Evolutionary conservation across 129 eudicot species (phyloP), one percentile per base, ranked within the genome.

Genomic region (Tagetes patula): DNA sequence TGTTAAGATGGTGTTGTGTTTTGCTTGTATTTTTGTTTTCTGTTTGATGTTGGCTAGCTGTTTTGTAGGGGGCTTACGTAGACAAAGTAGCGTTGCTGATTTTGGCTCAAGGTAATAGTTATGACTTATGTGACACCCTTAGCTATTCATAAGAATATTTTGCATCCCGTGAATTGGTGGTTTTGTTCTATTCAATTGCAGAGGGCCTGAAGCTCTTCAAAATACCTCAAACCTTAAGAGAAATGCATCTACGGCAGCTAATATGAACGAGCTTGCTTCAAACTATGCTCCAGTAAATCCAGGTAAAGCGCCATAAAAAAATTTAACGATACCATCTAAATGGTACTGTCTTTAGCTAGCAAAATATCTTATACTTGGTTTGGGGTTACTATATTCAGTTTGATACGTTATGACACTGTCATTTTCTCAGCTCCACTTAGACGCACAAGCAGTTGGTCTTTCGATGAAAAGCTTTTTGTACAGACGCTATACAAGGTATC

Each of bases 401-500:
- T 11, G 13, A 12, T 80, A 67, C 39, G 69, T 40, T 43, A 10
- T 77, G 72, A 40, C 77, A 71, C 32, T 71, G 49, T 41, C 66
- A 41, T 49, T 67, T 81, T 77, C 80, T 74, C 90, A 89, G 98
- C 87, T 77, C 88, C 87, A 50, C 92, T 86, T 71, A 86, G 85
- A 80, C 84, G 83, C 20, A 80, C 92, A 65, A 83, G 86, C 86
- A 84, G 88, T 84, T 88, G 92, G 96, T 82, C 91, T 53, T 88
- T 94, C 50, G 96, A 90, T 62, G 97, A 94, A 20, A 94, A 94
- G 88, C 85, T 88, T 70, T 75, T 94, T 48, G 68, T 94, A 42
- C 96, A 94, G 73, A 82, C 99, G 65, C 82, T 94, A 61, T 94
- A 94, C 84, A 94, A 86, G 97, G 99, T 94, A 81, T 54, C 38